phyloP scores from a whole-genome alignment of 163 green algal species.

The Scenedesmus sp. region DNA sequence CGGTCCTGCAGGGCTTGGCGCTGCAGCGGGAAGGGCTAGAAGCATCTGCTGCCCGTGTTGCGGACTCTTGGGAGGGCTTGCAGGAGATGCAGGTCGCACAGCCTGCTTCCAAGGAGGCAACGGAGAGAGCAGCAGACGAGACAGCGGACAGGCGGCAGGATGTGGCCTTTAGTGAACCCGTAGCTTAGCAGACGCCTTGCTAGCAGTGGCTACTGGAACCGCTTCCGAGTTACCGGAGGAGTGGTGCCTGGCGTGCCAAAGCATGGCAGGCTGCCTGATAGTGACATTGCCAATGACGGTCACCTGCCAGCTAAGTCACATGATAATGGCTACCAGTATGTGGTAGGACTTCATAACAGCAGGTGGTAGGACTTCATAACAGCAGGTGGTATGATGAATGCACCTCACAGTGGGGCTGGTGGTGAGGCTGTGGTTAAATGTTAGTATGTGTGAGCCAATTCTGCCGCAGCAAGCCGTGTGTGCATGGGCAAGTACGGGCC shows the following conservation, averaged over 20 bases:
- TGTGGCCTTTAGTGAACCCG: background rate
- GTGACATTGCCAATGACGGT: background rate
- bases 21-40: constrained; percentile 10
- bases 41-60: background rate
- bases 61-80: constrained; percentile 32
- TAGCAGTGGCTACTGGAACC: background rate
- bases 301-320: too few species aligned
- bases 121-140: constrained; percentile 38
- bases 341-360: too few species aligned
- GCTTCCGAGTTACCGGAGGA: background rate
- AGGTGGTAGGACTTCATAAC: too few species aligned
- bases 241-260: background rate
- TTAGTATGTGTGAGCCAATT: too few species aligned
- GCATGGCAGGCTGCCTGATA: background rate
- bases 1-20: constrained; percentile 5
- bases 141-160: constrained; percentile 27
- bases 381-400: too few species aligned
- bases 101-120: background rate
- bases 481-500: too few species aligned
- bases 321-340: too few species aligned
- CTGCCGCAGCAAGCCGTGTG: too few species aligned
- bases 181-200: background rate
- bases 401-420: too few species aligned
- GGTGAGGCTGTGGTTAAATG: too few species aligned
- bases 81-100: background rate